These are phyloP conservation scores for Hemileccinum rubropunctum DNA, from an alignment of 768 basidiomycete genomes.

Conservation along the genomic window DNA sequence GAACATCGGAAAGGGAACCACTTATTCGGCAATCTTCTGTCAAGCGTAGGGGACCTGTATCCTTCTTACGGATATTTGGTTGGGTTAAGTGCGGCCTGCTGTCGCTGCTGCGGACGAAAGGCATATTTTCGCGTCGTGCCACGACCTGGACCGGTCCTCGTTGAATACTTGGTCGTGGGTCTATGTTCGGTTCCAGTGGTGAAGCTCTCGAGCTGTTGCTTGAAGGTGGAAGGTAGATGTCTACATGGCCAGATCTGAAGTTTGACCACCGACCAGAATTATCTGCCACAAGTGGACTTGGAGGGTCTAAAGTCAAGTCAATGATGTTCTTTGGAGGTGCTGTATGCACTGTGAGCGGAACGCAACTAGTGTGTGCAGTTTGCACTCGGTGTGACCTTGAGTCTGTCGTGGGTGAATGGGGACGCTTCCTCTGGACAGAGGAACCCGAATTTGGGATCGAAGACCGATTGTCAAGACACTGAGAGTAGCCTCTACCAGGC, in stretches of 20 bases:
- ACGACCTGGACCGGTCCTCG: not conserved
- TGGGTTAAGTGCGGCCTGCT: not conserved
- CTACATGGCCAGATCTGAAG: constrained; percentile 27
- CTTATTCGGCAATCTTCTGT: not conserved
- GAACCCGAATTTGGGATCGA: not conserved
- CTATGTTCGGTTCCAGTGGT: not conserved
- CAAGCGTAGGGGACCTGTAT: not conserved
- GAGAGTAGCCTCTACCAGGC: not conserved
- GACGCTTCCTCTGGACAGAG: not conserved
- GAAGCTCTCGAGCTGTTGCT: not conserved
- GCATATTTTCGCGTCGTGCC: not conserved
- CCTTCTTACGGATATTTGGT: not conserved
- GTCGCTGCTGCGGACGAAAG: not conserved
- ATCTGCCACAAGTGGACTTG: not conserved
- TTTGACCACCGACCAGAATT: constrained; percentile 16
- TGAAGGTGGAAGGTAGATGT: constrained; percentile 9
- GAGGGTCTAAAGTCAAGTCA: constrained; percentile 6
- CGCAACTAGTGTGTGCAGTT: not conserved
- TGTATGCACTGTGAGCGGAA: not conserved
- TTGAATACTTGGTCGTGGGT: not conserved
- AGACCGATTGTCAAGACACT: not conserved
- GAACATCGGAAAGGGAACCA: not conserved
- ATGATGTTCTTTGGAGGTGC: not conserved
- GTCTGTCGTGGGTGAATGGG: not conserved
- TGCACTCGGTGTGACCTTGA: not conserved